Conservation (phyloP, 768 basidiomycete genomes). For the Trametes punicea region DNA sequence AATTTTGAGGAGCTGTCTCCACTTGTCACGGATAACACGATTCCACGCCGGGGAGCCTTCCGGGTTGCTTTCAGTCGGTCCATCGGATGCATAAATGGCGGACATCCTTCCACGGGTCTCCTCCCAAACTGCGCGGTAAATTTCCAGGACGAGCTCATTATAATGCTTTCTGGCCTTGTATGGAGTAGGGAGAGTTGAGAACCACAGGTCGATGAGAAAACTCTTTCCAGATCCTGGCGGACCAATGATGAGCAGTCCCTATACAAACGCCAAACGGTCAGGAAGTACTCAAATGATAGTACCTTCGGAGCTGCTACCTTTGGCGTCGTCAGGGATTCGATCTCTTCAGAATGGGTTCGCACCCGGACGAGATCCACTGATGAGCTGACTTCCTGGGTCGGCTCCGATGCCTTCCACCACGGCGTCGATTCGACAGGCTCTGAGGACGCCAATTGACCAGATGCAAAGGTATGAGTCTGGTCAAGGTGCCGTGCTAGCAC, state of each 20-base stretch:
- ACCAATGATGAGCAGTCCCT: slow-evolving; percentile 51
- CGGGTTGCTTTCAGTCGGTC: slow-evolving; percentile 16
- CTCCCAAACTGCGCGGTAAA: slow-evolving; percentile 53
- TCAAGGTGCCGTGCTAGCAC: slow-evolving; percentile 32
- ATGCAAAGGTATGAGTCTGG: not conserved
- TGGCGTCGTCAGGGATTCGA: slow-evolving; percentile 47
- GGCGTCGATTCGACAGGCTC: slow-evolving; percentile 23
- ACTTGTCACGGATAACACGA: slow-evolving; percentile 20
- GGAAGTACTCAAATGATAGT: not conserved
- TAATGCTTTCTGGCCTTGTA: slow-evolving; percentile 58
- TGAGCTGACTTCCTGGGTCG: slow-evolving; percentile 18
- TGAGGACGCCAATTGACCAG: not conserved
- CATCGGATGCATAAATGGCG: slow-evolving; percentile 21
- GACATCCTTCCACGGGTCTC: slow-evolving; percentile 44
- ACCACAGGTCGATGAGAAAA: slow-evolving; percentile 56
- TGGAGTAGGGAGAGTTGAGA: slow-evolving; percentile 46
- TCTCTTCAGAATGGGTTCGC: slow-evolving; percentile 47
- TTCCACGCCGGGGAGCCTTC: slow-evolving; percentile 27
- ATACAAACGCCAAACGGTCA: not conserved
- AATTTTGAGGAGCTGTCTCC: slow-evolving; percentile 30
- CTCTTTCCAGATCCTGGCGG: slow-evolving; percentile 54
- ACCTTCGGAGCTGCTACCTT: slow-evolving; percentile 39
- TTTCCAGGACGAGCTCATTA: slow-evolving; percentile 50
- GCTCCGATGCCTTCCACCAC: slow-evolving; percentile 32
- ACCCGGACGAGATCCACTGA: slow-evolving; percentile 37